Evolutionary conservation across 768 basidiomycete genomes (phyloP), one percentile per base, ranked within the genome.

Genomic region (Mycena belliarum): DNA sequence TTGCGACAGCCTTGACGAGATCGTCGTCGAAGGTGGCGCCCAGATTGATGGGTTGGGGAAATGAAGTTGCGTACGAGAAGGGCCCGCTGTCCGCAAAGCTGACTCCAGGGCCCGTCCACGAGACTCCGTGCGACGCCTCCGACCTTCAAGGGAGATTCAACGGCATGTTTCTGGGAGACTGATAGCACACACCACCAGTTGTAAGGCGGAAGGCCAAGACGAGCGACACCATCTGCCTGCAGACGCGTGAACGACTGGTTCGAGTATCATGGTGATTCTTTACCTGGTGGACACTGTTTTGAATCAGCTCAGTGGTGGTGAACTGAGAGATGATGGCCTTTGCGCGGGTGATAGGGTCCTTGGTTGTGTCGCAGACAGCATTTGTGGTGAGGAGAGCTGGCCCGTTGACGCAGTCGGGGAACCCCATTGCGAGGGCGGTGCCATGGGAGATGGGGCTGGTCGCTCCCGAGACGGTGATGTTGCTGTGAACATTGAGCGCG

Each of bases 31-130:
- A 84, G 0, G 82, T 73, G 11, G 83, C 80, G n/a, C 81, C 76
- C 63, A 85, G 70, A 7, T 76, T 57, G 52, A 86, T 84, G 0
- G 83, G 82, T 49, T 82, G 78, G 7, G 83, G 83, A 66, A 86
- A 84, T 7, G 81, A 82, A 1, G 82, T 84, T 1, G 84, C 83
- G 59, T 73, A 81, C 57, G 79, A 81, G 67, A 83, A 86, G 28
- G 79, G 70, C n/a, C 82, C 83, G 1, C 77, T 70, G 0, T 71
- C 33, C 0, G 82, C 75, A 60, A 84, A 85, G 4, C 69, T 75
- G 0, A 82, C 79, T 28, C 82, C 83, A 20, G 79, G 82, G 61
- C 81, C 62, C 15, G 58, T 81, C 4, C 35, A 38, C 15, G 82
- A 80, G 11, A 86, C 78, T 25, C 84, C 84, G 47, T 86, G 84